Base-by-base conservation (phyloP, 805 yeast genomes). In the Saccharomycopsis fibuligera region DNA sequence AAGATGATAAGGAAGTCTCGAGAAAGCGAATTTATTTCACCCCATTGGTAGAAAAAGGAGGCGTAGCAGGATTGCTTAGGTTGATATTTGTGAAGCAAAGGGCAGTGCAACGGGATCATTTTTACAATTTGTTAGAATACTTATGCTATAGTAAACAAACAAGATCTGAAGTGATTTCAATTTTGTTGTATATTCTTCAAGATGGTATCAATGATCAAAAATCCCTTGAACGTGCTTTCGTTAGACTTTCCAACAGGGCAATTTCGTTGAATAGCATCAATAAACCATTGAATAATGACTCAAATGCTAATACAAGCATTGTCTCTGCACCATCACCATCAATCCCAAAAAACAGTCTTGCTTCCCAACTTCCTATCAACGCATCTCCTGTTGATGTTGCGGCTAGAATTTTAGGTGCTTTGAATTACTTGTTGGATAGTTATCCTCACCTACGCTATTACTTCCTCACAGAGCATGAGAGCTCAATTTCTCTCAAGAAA, bases 101-200 rank as follows among this genome's bases (percentile, higher is more conserved):
- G 70, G 5, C 41, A 9, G 4, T 10, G 55, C 79, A 76, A 51
- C 70, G 90, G 46, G 88, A 80, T 49, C 66, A 73, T 1, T 70
- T 86, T 42, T 81, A 82, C 62, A 80, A 79, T 44, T 68, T 91
- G 4, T 68, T 89, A 48, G 77, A 76, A 21, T 78, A 75, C 53
- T 60, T 89, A 42, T 85, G 95, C 58, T 74, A 76, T 53, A 87
- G 81, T 63, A 85, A 85, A 62, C 95, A 84, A 54, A 84, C 86
- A 4, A 68, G 96, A 47, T 67, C 77, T 8, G 96, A 90, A 54
- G 74, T 87, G 14, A 70, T 89, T 60, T 79, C 83, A 38, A 66
- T 83, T 49, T 60, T 89, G 37, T 62, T 89, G 36, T 77, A 81
- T 16, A 73, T 89, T 39, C 66, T 90, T 31, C 83, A 81, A 50